phyloP scores from a whole-genome alignment of 805 yeast species.

The Candida morakotiae region DNA sequence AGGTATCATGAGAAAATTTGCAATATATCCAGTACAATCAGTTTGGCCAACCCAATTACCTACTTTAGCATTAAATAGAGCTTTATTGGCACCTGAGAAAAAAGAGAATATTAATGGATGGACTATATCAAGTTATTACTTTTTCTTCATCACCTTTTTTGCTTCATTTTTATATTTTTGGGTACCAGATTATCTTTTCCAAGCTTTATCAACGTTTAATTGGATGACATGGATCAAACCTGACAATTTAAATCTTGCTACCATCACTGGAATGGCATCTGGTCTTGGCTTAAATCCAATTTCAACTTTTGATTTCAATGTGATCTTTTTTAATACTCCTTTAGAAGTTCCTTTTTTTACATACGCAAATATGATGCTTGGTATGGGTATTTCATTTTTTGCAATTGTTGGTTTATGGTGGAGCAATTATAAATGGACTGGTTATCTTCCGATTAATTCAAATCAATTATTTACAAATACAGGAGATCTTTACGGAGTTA shows the following conservation, averaged over 20 bases:
- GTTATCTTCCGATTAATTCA: conserved; percentile 35
- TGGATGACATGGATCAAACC: conserved; percentile 63
- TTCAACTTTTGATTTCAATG: conserved; percentile 52
- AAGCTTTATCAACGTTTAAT: conserved; percentile 41
- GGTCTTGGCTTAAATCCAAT: conserved; percentile 55
- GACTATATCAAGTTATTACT: conserved; percentile 21
- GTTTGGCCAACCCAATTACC: conserved; percentile 28
- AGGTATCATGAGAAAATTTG: conserved; percentile 24
- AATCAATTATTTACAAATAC: conserved; percentile 43
- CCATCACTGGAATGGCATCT: conserved; percentile 43
- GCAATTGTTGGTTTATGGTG: conserved; percentile 18
- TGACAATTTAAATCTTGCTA: conserved; percentile 42
- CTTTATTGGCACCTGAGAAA: conserved; percentile 19
- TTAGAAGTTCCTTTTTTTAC: conserved; percentile 42
- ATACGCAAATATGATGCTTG: conserved; percentile 13
- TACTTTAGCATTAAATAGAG: conserved; percentile 25
- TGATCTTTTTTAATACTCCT: conserved; percentile 17
- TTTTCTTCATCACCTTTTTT: conserved; percentile 15
- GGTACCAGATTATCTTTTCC: conserved; percentile 42
- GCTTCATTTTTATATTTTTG: conserved; percentile 41
- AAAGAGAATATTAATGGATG: conserved; percentile 27
- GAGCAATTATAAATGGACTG: conserved; percentile 21
- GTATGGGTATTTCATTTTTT: conserved; percentile 15
- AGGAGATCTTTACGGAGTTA: conserved; percentile 42
- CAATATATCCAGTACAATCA: conserved; percentile 20